These are phyloP conservation scores for Diaporthe citri DNA, from an alignment of 2,329 filamentous ascomycete species.

Conservation along the genomic window DNA sequence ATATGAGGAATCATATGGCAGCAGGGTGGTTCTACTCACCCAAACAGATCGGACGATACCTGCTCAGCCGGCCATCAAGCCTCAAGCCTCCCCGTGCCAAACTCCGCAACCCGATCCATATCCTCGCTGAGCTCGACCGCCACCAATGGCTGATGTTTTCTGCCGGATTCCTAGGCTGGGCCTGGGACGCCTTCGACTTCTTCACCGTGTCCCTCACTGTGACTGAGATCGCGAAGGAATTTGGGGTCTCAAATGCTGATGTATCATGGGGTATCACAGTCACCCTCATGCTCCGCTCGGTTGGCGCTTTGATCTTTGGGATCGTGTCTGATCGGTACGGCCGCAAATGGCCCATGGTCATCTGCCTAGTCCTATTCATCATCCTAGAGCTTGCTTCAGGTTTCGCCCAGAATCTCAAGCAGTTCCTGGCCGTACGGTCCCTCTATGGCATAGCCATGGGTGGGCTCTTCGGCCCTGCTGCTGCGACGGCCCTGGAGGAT, in stretches of 20 bases:
- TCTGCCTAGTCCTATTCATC: conserved; percentile 18
- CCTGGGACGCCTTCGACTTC: conserved; percentile 59
- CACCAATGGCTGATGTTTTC: conserved; percentile 26
- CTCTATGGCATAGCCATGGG: conserved; percentile 87
- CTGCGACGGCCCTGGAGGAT: conserved; percentile 83
- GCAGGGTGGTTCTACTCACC: conserved; percentile 27
- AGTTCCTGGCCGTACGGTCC: conserved; percentile 81
- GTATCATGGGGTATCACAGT: conserved; percentile 57
- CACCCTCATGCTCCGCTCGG: conserved; percentile 52
- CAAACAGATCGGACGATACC: neutral
- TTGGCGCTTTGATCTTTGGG: conserved; percentile 48
- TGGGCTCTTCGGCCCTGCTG: conserved; percentile 82
- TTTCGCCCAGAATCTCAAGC: conserved; percentile 74
- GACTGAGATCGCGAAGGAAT: conserved; percentile 52
- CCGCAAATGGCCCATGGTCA: conserved; percentile 42
- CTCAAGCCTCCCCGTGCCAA: conserved; percentile 18
- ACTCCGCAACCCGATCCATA: conserved; percentile 12
- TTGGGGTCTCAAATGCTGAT: conserved; percentile 52
- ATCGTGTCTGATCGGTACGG: conserved; percentile 47
- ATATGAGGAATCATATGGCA: neutral
- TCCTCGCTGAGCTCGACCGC: conserved; percentile 12
- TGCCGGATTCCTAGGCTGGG: conserved; percentile 44
- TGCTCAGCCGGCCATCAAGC: neutral
- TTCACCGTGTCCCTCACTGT: conserved; percentile 56
- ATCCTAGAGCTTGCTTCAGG: conserved; percentile 57